Conservation (phyloP, 139 green algal genomes). For the Chlamydomonas sp. region DNA sequence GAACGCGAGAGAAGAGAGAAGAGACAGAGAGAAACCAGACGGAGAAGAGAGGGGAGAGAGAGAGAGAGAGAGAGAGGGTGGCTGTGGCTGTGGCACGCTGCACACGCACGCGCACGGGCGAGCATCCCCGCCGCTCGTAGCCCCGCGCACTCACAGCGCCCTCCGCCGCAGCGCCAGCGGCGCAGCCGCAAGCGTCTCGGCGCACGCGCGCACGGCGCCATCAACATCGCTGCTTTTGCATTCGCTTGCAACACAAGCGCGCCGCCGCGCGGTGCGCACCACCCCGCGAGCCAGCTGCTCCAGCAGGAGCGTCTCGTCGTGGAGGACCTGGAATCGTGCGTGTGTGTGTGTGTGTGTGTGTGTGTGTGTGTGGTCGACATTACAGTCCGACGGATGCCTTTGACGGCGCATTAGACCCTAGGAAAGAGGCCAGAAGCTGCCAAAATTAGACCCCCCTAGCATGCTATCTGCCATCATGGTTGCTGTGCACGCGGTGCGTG, state of each 20-base stretch:
- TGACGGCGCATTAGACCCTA: too few species aligned
- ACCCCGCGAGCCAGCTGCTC: slow-evolving; percentile 1
- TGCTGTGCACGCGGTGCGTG: too few species aligned
- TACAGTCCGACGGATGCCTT: too few species aligned
- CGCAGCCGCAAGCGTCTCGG: background rate
- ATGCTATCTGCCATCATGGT: too few species aligned
- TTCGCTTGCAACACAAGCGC: background rate
- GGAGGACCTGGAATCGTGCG: too few species aligned
- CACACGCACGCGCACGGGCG: background rate
- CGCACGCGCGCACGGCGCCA: background rate
- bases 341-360: too few species aligned
- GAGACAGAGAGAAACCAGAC: background rate
- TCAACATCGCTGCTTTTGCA: background rate
- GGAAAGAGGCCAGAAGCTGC: too few species aligned
- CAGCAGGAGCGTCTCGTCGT: slow-evolving; percentile 15
- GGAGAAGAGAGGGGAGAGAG: background rate
- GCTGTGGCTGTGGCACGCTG: background rate
- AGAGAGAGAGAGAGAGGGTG: background rate
- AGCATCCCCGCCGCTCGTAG: background rate
- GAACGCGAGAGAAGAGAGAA: background rate
- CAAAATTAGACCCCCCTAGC: too few species aligned
- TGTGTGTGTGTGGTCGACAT: too few species aligned
- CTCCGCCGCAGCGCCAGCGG: slow-evolving; percentile 6
- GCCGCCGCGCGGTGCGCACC: background rate
- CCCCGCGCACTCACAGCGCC: background rate